Percentiles rank a stretch among this genome's conserved stretches.
Evolutionary conservation across 2,329 filamentous ascomycete genomes (phyloP).

Genomic region (Herpotrichia juniperi): DNA sequence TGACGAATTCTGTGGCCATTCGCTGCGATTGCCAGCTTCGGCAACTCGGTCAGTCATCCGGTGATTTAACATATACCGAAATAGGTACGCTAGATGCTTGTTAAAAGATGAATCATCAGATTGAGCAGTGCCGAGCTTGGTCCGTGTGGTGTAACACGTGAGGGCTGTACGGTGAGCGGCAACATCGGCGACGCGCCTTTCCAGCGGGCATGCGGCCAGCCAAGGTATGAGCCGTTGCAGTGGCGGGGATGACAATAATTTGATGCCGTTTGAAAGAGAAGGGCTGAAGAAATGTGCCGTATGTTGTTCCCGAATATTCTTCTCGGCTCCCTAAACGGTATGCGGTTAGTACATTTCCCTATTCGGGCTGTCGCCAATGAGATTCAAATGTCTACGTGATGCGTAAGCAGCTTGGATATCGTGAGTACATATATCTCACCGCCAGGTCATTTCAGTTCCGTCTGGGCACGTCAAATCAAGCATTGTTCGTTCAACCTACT

Average conservation of each 20-base stretch:
- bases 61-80: constrained; percentile 22
- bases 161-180: constrained; percentile 6
- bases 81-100: constrained; percentile 15
- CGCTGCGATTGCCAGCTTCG: not conserved
- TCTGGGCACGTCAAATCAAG: not conserved
- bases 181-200: constrained; percentile 1
- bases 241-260: not conserved
- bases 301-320: not conserved
- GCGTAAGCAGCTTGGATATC: not conserved
- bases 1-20: not conserved
- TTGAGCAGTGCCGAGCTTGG: constrained; percentile 15
- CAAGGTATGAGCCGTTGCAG: constrained; percentile 9
- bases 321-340: not conserved
- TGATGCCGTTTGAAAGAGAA: not conserved
- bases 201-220: not conserved
- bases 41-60: not conserved
- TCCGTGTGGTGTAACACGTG: constrained; percentile 13
- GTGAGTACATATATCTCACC: constrained; percentile 1
- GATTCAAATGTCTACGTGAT: not conserved
- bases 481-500: not conserved
- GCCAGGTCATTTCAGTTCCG: not conserved
- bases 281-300: constrained; percentile 1
- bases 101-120: constrained; percentile 23
- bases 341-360: not conserved
- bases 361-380: not conserved